phyloP scores from a whole-genome alignment of 2,329 filamentous ascomycete genomes.

The Pestalotiopsis sp. region DNA sequence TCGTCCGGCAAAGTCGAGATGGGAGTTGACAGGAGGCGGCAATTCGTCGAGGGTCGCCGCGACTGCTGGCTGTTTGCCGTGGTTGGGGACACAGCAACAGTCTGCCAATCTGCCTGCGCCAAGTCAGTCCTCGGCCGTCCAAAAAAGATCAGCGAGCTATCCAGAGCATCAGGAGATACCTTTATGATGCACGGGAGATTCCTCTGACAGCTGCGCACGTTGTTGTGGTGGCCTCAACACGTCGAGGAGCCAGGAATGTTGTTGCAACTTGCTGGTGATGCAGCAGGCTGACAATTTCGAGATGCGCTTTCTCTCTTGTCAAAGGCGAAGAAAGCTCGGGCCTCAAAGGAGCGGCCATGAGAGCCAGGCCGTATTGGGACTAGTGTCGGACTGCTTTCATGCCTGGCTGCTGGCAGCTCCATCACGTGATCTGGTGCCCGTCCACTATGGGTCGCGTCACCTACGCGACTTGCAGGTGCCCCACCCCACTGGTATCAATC shows the following conservation, averaged over 20 bases:
- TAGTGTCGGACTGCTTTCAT: not conserved
- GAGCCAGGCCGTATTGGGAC: not conserved
- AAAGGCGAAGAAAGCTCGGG: conserved; percentile 4
- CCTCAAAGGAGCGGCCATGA: not conserved
- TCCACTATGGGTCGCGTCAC: not conserved
- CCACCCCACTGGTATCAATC: not conserved
- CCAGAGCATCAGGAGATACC: conserved; percentile 7
- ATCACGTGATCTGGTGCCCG: not conserved
- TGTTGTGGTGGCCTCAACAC: conserved; percentile 5
- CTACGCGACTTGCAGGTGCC: not conserved
- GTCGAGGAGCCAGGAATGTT: conserved; percentile 1
- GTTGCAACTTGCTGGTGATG: conserved; percentile 1
- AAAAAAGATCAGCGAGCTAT: not conserved
- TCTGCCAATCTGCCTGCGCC: not conserved
- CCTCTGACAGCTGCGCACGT: conserved; percentile 1
- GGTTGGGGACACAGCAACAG: not conserved
- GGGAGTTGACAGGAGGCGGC: not conserved
- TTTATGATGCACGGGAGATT: not conserved
- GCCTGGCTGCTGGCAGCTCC: not conserved
- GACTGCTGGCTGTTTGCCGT: not conserved
- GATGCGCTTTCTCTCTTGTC: not conserved
- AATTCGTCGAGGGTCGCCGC: not conserved
- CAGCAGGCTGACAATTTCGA: conserved; percentile 9
- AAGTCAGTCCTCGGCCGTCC: conserved; percentile 3
- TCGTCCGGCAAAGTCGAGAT: not conserved